phyloP scores from a whole-genome alignment of 176 grass and related monocot genomes.

The Oryza coarctata region DNA sequence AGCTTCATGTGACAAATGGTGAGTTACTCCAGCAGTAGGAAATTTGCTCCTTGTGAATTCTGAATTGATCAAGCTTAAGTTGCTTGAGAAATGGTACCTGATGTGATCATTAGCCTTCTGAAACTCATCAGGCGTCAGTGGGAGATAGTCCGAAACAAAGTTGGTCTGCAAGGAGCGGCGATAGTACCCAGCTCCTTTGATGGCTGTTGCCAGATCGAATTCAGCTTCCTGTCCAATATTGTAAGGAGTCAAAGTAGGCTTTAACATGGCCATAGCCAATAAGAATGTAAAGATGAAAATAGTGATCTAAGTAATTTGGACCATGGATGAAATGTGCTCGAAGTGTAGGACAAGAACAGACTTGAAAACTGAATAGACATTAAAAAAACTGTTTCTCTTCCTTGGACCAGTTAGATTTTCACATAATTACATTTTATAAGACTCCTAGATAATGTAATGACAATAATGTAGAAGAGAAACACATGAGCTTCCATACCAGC shows the following conservation, averaged over 20 bases:
- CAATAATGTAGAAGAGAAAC: background rate
- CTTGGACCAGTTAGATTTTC: background rate
- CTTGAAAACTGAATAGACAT: background rate
- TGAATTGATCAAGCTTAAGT: background rate
- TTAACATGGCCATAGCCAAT: background rate
- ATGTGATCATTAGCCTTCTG: constrained; percentile 35
- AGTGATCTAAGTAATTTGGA: background rate
- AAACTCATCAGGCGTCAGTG: constrained; percentile 62
- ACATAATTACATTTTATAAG: background rate
- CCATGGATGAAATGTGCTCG: background rate
- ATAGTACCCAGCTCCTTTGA: constrained; percentile 82
- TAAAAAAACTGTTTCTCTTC: background rate
- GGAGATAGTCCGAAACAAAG: constrained; percentile 66
- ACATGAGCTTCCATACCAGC: constrained; percentile 45
- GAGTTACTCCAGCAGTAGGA: background rate
- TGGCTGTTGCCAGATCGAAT: constrained; percentile 60
- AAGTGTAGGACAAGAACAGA: background rate
- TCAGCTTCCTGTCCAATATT: constrained; percentile 60
- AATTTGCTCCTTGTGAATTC: background rate
- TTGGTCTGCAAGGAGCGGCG: constrained; percentile 62
- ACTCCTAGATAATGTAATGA: background rate
- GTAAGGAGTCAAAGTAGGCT: background rate
- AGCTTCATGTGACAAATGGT: background rate
- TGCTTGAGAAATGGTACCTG: constrained; percentile 35
- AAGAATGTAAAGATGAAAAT: background rate